A percentile compares a stretch with the other conserved stretches of the same genome.
phyloP scores from a whole-genome alignment of 139 green algal genomes.

The Ostreobium quekettii region DNA sequence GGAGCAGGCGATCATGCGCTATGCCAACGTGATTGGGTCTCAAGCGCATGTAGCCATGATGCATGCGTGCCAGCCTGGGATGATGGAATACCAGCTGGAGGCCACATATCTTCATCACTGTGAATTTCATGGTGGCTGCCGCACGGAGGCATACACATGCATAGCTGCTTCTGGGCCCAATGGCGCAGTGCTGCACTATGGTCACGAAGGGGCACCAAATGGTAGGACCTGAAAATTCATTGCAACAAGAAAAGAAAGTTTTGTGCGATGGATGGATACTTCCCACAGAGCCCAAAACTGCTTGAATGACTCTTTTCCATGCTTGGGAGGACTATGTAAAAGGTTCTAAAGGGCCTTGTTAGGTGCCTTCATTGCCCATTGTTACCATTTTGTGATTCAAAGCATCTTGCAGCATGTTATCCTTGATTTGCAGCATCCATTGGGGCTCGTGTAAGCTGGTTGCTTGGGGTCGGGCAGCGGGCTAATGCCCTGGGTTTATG shows the following conservation, averaged over 20 bases:
- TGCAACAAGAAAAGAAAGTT: too few relatives aligned
- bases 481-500: too few relatives aligned
- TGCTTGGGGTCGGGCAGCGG: too few relatives aligned
- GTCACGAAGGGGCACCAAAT: slow-evolving; percentile 77
- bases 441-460: too few relatives aligned
- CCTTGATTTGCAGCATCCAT: too few relatives aligned
- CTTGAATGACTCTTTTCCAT: too few relatives aligned
- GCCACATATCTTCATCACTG: slow-evolving; percentile 54
- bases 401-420: too few relatives aligned
- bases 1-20: slow-evolving; percentile 65
- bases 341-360: neutral
- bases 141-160: slow-evolving; percentile 58
- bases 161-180: slow-evolving; percentile 75
- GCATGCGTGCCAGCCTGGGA: slow-evolving; percentile 31
- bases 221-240: too few relatives aligned
- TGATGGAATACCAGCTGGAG: slow-evolving; percentile 73
- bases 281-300: too few relatives aligned
- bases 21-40: slow-evolving; percentile 53
- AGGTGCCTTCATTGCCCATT: neutral
- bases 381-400: too few relatives aligned
- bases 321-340: too few relatives aligned
- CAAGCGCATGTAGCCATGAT: slow-evolving; percentile 69
- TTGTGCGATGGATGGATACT: too few relatives aligned
- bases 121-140: slow-evolving; percentile 42
- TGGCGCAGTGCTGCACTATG: slow-evolving; percentile 79